A percentile compares a stretch with the other conserved stretches of the same genome.
phyloP scores from a whole-genome alignment of 108 stramenopile species.

The Pseudonitzschia multistriata region DNA sequence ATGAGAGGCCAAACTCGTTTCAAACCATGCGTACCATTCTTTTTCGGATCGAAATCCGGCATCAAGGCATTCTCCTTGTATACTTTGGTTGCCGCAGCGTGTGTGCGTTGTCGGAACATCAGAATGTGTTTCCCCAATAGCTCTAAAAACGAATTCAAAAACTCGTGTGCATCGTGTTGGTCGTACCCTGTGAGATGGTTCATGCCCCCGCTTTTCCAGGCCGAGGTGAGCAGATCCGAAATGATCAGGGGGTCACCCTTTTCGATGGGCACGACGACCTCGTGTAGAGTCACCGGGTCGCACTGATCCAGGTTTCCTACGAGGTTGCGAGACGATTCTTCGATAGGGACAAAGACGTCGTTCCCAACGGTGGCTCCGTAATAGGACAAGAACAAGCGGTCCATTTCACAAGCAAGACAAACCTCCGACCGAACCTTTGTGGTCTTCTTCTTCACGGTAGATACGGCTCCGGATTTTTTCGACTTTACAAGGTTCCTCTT shows the following conservation, averaged over 20 bases:
- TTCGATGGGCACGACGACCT: conserved; percentile 20
- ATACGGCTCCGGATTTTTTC: conserved; percentile 9
- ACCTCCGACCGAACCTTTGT: conserved; percentile 20
- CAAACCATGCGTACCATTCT: conserved; percentile 14
- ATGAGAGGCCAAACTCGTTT: too few species aligned
- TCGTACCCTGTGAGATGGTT: conserved; percentile 80
- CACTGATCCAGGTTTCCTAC: conserved; percentile 7
- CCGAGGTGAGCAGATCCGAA: conserved; percentile 73
- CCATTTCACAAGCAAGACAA: conserved; percentile 77
- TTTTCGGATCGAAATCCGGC: not conserved
- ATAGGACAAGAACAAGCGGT: conserved; percentile 64
- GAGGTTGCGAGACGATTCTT: conserved; percentile 21
- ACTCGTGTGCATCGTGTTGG: conserved; percentile 91
- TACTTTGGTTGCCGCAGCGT: conserved; percentile 19
- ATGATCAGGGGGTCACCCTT: conserved; percentile 79
- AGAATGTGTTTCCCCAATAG: conserved; percentile 43
- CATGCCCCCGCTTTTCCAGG: conserved; percentile 74
- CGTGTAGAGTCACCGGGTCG: not conserved
- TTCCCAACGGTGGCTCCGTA: conserved; percentile 62
- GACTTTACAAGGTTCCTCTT: conserved; percentile 2
- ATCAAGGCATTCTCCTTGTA: conserved; percentile 26
- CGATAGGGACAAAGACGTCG: conserved; percentile 45
- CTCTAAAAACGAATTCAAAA: conserved; percentile 82
- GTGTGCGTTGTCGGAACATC: conserved; percentile 21
- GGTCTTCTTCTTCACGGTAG: conserved; percentile 18